Evolutionary conservation across 768 basidiomycete species (phyloP), one percentile per base, ranked within the genome.

Genomic region (Heimioporus sp.): DNA sequence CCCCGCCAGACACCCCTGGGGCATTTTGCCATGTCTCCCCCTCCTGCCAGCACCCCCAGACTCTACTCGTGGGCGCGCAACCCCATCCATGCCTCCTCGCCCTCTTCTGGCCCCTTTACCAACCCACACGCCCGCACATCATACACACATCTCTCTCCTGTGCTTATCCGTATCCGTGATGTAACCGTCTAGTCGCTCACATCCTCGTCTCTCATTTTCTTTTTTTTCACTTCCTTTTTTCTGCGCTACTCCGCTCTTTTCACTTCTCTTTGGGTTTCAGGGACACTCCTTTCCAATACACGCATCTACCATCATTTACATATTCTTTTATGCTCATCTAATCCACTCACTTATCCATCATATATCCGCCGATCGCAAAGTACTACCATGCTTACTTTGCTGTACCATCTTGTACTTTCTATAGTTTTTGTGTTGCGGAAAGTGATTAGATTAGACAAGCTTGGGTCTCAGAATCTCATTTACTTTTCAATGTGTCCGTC

Each of bases 91-190:
- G 41, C 80, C 70, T 10, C 67, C 65, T 50, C 67, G 61, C 54
- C 61, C 48, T 53, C 69, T 55, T 49, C 66, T 20, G 72, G 75
- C n/a, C 83, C 81, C 8, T 75, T 86, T 47, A 77, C 80, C 46
- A 86, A 85, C 61, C 76, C 78, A 40, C 72, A 65, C 46, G 83
- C 82, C 10, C 80, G 84, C 60, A 74, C 80, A 66, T 83, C 84
- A 19, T 77, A 79, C 37, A 68, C 79, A n/a, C 80, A 79, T 53
- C 75, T 86, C 55, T 72, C 76, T 1, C 72, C 81, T 5, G 64
- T 73, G 24, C 71, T 76, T 51, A 65, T 78, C 51, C 79, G 76
- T 46, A 72, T 76, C 36, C 74, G 76, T 47, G 76, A 76, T 61
- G 69, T 73, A 30, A 61, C 54, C 41, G 61, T 54, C 43, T 59